Evolutionary conservation across 768 basidiomycete species (phyloP).

Genomic region (Exidia glandulosa): DNA sequence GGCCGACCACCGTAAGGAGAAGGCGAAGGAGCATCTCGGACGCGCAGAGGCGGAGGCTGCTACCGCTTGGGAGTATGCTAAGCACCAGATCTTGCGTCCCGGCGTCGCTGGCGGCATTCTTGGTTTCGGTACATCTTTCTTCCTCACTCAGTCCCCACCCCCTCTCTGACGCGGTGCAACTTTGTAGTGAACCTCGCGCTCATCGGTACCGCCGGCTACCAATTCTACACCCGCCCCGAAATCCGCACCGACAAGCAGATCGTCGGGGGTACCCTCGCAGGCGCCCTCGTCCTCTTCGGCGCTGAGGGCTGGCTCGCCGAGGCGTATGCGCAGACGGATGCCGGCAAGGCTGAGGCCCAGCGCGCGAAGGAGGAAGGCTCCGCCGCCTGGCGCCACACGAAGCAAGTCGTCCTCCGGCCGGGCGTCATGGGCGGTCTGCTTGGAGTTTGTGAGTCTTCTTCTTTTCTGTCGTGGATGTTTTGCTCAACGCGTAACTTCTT

Average conservation of each 20-base stretch:
- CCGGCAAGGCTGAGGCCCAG: slow-evolving; percentile 45
- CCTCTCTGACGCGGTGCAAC: not conserved
- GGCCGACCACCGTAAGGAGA: slow-evolving; percentile 14
- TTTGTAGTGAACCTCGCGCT: slow-evolving; percentile 59
- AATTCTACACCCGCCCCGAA: slow-evolving; percentile 50
- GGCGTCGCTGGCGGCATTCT: slow-evolving; percentile 62
- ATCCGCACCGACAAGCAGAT: slow-evolving; percentile 46
- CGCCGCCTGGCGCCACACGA: slow-evolving; percentile 39
- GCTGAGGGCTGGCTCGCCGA: slow-evolving; percentile 56
- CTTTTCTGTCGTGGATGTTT: not conserved
- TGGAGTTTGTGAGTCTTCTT: slow-evolving; percentile 38
- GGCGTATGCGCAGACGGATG: slow-evolving; percentile 44
- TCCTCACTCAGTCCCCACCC: not conserved
- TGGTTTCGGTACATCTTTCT: slow-evolving; percentile 43
- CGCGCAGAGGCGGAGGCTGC: slow-evolving; percentile 40
- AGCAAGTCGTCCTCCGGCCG: slow-evolving; percentile 50
- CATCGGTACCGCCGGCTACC: slow-evolving; percentile 47
- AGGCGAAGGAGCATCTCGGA: slow-evolving; percentile 25
- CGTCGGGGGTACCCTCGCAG: slow-evolving; percentile 41
- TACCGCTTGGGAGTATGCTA: slow-evolving; percentile 41
- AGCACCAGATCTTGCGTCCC: slow-evolving; percentile 48
- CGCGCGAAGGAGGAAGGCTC: slow-evolving; percentile 49
- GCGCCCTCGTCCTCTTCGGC: slow-evolving; percentile 45
- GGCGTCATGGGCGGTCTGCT: slow-evolving; percentile 55
- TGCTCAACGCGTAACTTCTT: not conserved